These are phyloP conservation scores for Fusarium bulbicola DNA, from an alignment of 2,329 filamentous ascomycete species.

Conservation along the genomic window DNA sequence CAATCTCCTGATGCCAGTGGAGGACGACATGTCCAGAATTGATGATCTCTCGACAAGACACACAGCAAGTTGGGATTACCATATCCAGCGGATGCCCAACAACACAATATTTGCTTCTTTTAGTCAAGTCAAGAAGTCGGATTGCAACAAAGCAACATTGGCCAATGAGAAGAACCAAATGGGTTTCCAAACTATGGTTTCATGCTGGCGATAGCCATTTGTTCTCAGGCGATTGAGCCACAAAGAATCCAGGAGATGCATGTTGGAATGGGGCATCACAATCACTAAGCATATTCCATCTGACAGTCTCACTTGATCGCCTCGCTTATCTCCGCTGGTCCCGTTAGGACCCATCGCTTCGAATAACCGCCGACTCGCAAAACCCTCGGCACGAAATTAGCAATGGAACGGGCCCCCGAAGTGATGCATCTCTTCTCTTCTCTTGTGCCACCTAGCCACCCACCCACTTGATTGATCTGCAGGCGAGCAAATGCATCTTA, in stretches of 20 bases:
- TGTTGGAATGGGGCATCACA: neutral
- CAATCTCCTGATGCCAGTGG: neutral
- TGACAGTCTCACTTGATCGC: constrained; percentile 25
- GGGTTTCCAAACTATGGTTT: neutral
- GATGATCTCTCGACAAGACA: neutral
- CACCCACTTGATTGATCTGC: constrained; percentile 39
- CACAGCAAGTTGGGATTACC: neutral
- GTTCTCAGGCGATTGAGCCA: neutral
- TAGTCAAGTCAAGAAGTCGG: neutral
- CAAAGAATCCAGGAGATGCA: neutral
- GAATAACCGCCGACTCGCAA: constrained; percentile 20
- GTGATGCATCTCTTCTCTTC: constrained; percentile 31
- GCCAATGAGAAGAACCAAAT: neutral
- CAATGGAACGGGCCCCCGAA: constrained; percentile 17
- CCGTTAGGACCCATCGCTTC: constrained; percentile 10
- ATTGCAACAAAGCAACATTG: neutral
- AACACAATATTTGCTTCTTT: constrained; percentile 11
- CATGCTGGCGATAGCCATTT: constrained; percentile 2
- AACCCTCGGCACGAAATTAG: constrained; percentile 27
- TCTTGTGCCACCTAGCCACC: constrained; percentile 36
- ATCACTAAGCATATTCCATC: constrained; percentile 1
- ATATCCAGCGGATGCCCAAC: neutral
- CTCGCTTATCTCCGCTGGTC: constrained; percentile 32
- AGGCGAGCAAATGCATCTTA: constrained; percentile 32
- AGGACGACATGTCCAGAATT: constrained; percentile 7